Conservation (phyloP, 2,329 filamentous ascomycete genomes). For the Colletotrichum somersetense region DNA sequence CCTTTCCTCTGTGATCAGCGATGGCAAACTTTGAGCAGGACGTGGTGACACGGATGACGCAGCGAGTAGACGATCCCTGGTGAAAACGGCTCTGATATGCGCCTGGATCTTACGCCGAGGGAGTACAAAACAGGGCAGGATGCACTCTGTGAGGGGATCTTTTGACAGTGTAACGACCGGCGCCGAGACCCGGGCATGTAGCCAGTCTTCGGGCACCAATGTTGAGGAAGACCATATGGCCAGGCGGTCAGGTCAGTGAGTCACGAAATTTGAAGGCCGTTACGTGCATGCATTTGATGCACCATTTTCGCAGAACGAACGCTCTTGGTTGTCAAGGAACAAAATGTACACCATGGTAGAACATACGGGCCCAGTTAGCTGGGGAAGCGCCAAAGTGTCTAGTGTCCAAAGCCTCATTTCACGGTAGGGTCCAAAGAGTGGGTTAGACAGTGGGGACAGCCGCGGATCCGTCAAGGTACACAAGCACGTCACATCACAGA, state of each 20-base stretch:
- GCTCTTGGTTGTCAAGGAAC: slow-evolving; percentile 9
- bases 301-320: background rate
- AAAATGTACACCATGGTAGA: background rate
- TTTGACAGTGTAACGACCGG: slow-evolving; percentile 12
- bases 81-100: slow-evolving; percentile 23
- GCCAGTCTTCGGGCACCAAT: background rate
- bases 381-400: background rate
- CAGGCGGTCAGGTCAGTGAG: background rate
- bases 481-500: slow-evolving; percentile 15
- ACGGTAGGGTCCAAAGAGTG: background rate
- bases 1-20: background rate
- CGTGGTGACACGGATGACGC: slow-evolving; percentile 20
- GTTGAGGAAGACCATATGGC: too few relatives aligned
- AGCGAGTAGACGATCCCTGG: slow-evolving; percentile 9
- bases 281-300: background rate
- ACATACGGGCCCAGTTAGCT: background rate
- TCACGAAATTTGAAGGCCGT: too few relatives aligned
- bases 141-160: slow-evolving; percentile 16
- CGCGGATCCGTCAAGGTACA: slow-evolving; percentile 19
- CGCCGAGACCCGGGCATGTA: background rate
- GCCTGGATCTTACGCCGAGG: background rate
- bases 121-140: slow-evolving; percentile 10
- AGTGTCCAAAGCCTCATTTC: background rate
- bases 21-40: background rate
- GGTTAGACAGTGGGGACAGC: background rate